Evolutionary conservation across 345 rosid genomes (phyloP).

Genomic region (Kernera saxatilis): DNA sequence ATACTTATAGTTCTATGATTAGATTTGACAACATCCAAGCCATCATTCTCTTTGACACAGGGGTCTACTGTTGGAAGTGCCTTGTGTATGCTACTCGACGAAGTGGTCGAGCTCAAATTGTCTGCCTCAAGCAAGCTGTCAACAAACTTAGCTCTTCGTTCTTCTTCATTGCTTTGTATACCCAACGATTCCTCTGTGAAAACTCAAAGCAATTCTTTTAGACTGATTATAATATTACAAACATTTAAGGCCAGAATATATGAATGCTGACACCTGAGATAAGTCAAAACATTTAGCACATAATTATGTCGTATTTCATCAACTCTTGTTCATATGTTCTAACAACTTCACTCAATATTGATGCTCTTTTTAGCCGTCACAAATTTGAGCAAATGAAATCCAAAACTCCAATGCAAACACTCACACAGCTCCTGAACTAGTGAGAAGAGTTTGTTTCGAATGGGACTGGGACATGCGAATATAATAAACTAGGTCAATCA

Average conservation of each 20-base stretch:
- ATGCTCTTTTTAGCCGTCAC: neutral
- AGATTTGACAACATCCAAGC: constrained; percentile 26
- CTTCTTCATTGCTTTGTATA: constrained; percentile 49
- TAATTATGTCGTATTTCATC: neutral
- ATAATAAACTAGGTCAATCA: neutral
- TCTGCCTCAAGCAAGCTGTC: constrained; percentile 52
- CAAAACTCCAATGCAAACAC: neutral
- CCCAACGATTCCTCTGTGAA: constrained; percentile 47
- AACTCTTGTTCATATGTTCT: neutral
- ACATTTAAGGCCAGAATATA: neutral
- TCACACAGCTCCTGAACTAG: neutral
- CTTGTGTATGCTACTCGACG: constrained; percentile 8
- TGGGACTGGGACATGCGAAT: neutral
- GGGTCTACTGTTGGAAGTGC: constrained; percentile 29
- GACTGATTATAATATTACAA: neutral
- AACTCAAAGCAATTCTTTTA: constrained; percentile 4
- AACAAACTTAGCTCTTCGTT: constrained; percentile 70
- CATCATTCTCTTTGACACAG: constrained; percentile 27
- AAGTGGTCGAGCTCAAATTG: constrained; percentile 28
- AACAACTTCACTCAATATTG: neutral
- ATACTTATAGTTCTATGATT: constrained; percentile 42
- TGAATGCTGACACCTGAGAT: neutral
- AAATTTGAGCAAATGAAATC: neutral
- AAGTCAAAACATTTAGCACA: neutral
- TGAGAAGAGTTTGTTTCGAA: neutral